phyloP scores from a whole-genome alignment of 2,329 filamentous ascomycete genomes.

The Bipolaris cookei region DNA sequence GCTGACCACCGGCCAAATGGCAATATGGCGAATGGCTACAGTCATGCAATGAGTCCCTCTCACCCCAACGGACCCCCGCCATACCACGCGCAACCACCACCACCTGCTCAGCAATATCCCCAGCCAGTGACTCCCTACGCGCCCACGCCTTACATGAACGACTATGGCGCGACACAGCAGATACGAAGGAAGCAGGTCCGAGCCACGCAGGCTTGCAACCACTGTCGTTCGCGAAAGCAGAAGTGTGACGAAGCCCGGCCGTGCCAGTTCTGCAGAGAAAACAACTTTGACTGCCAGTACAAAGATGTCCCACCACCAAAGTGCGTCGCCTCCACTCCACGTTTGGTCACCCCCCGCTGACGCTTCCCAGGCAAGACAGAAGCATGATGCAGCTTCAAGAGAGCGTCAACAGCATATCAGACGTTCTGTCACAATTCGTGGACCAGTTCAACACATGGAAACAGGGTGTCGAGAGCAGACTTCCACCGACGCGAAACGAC shows the following conservation, averaged over 20 bases:
- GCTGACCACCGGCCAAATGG: conserved; percentile 45
- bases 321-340: conserved; percentile 58
- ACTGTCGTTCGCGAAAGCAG: conserved; percentile 51
- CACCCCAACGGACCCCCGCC: conserved; percentile 39
- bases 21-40: conserved; percentile 43
- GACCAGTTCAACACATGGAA: conserved; percentile 45
- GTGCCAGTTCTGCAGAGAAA: conserved; percentile 76
- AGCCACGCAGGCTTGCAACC: conserved; percentile 69
- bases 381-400: conserved; percentile 59
- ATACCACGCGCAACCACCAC: conserved; percentile 40
- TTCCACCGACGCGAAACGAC: conserved; percentile 27
- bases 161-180: conserved; percentile 36
- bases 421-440: conserved; percentile 40
- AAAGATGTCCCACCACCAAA: conserved; percentile 90
- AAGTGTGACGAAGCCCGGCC: conserved; percentile 52
- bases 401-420: conserved; percentile 50
- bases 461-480: conserved; percentile 40
- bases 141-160: conserved; percentile 37
- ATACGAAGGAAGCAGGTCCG: conserved; percentile 47
- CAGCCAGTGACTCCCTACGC: conserved; percentile 36
- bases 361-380: conserved; percentile 52
- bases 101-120: conserved; percentile 40
- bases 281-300: conserved; percentile 83
- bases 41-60: conserved; percentile 39
- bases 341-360: conserved; percentile 20